These are phyloP conservation scores for Leccinum sublutescens DNA, from an alignment of 768 basidiomycete genomes.

Conservation along the genomic window DNA sequence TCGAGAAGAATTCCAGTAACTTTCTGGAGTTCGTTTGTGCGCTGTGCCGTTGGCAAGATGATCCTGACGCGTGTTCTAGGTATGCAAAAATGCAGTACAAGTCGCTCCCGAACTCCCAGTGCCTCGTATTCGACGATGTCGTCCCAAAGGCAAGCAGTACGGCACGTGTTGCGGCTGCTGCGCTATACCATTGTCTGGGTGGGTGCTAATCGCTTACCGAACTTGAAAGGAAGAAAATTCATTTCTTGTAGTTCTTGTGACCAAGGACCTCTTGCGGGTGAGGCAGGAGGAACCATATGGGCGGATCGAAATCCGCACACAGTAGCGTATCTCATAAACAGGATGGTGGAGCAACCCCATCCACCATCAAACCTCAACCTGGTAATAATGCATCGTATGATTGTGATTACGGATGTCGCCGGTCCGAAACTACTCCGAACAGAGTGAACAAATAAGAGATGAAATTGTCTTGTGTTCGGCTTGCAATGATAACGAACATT, in stretches of 20 bases:
- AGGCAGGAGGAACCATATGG: constrained; percentile 63
- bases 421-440: constrained; percentile 3
- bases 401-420: background rate
- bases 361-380: background rate
- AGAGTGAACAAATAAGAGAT: too few species aligned
- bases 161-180: constrained; percentile 74
- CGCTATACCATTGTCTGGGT: constrained; percentile 87
- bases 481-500: background rate
- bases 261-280: constrained; percentile 66
- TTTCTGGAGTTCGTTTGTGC: constrained; percentile 64
- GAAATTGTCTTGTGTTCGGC: background rate
- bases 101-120: constrained; percentile 48
- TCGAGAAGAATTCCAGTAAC: constrained; percentile 77
- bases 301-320: constrained; percentile 42
- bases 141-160: constrained; percentile 67
- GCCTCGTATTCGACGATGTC: constrained; percentile 62
- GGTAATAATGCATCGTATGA: too few species aligned
- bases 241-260: constrained; percentile 58
- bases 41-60: background rate
- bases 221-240: background rate
- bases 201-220: constrained; percentile 12
- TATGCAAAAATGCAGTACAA: constrained; percentile 76
- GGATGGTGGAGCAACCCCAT: too few species aligned
- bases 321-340: constrained; percentile 19
- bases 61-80: constrained; percentile 39